Base-by-base conservation (phyloP, 2,329 filamentous ascomycete species). In the Colletotrichum acutatum region DNA sequence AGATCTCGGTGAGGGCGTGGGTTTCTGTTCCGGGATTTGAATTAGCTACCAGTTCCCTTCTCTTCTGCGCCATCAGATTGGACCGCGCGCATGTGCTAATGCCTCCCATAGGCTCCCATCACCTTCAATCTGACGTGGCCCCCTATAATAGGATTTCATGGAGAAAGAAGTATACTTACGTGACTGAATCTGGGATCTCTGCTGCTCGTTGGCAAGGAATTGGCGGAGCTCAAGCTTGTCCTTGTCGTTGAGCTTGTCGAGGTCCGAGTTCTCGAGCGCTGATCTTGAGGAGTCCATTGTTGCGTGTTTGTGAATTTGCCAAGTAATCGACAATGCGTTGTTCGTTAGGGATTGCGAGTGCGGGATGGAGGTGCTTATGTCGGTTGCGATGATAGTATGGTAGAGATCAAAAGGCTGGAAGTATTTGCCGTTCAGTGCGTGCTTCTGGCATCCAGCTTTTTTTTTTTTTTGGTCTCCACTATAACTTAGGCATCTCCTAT, bases 211-310 rank as follows among this genome's bases (percentile, higher is more conserved):
- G 78, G 90, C 86, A 72, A 98, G 88, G 83, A 98, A 96, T 80
- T 95, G 91, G 79, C 95, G 94, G 56, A 99, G 89, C 84, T 98
- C 95, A 76, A 91, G 88, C 89, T 95, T 97, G 84, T 98, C 95
- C 80, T 90, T 89, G 74, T 94, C 92, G 79, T 90, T 93, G 81
- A 98, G 92, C 84, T 91, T 91, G 79, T 90, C 89, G 76, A 96
- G 85, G 80, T 95, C 93, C 79, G 91, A 78, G 74, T 88, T 84
- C 71, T 86, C 84, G 80, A 89, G 81, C 62, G 78, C 79, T 26
- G 80, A 76, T 64, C 80, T 80, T 12, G 81, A 79, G 28, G 80
- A 71, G 74, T 81, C 83, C 83, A 84, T 85, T 12, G 52, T 46
- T 72, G 5, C 12, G n/a, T 26, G 19, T 49, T n/a, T 24, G 8